phyloP scores from a whole-genome alignment of 78 protist species.

The Dictyostelium intermedium region DNA sequence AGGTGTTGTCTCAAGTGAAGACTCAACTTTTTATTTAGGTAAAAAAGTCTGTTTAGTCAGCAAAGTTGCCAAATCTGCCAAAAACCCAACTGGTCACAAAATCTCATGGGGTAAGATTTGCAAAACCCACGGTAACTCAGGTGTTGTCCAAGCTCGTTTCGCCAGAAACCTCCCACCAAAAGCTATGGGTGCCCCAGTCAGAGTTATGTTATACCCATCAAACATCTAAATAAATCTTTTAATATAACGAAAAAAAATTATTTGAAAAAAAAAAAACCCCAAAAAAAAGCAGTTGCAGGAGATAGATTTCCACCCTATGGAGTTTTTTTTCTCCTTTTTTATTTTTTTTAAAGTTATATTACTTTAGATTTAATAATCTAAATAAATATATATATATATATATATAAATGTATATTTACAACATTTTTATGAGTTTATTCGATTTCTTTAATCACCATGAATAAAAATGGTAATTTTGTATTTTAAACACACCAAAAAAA shows the following conservation, averaged over 20 bases:
- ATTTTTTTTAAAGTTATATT: background rate
- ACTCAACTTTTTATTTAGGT: slow-evolving; percentile 92
- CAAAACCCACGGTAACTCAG: slow-evolving; percentile 97
- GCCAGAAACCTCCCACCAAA: slow-evolving; percentile 92
- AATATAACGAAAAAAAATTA: background rate
- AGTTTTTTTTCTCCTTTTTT: no score
- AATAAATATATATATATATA: no score
- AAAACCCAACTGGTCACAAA: slow-evolving; percentile 67
- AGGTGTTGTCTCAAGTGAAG: slow-evolving; percentile 86
- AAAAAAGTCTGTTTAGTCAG: slow-evolving; percentile 93
- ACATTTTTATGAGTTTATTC: background rate
- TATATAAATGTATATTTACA: no score
- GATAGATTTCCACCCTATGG: no score
- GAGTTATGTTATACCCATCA: slow-evolving; percentile 96
- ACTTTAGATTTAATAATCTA: no score
- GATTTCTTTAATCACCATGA: background rate
- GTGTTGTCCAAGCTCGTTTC: slow-evolving; percentile 97
- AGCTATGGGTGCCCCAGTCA: slow-evolving; percentile 91
- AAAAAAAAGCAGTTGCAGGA: no score
- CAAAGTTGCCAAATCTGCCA: slow-evolving; percentile 74
- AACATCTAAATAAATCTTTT: slow-evolving; percentile 81
- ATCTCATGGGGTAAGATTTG: slow-evolving; percentile 96
- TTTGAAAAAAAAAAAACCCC: background rate
- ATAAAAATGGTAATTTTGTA: background rate
- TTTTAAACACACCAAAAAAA: no score